These are phyloP conservation scores for Penicillium herquei DNA, from an alignment of 495 filamentous ascomycete genomes.

Conservation along the genomic window DNA sequence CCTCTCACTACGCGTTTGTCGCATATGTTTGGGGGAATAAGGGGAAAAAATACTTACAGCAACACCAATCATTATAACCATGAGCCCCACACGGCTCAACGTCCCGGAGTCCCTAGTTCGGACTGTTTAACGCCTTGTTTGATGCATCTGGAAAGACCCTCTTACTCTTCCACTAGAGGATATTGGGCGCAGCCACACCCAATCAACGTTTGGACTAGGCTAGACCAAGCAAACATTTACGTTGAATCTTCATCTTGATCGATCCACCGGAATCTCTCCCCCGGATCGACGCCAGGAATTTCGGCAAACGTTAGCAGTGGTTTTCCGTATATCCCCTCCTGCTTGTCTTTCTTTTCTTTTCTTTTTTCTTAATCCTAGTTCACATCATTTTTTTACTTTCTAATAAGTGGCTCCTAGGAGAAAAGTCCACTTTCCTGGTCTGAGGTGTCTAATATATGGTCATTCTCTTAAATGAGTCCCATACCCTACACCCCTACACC, in stretches of 20 bases:
- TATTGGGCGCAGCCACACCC: conserved; percentile 18
- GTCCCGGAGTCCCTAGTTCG: conserved; percentile 17
- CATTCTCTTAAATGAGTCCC: too few species aligned
- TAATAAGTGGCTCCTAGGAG: not conserved
- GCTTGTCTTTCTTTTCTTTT: not conserved
- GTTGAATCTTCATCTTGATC: conserved; percentile 17
- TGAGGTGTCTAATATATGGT: too few species aligned
- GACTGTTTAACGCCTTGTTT: conserved; percentile 21
- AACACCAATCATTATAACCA: conserved; percentile 1
- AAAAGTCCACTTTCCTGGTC: too few species aligned
- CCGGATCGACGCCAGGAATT: conserved; percentile 22
- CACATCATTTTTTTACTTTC: not conserved
- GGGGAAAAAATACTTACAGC: not conserved
- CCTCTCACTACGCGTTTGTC: conserved; percentile 2
- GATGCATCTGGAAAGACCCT: conserved; percentile 7
- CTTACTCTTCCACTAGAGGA: not conserved
- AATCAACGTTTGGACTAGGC: conserved; percentile 21
- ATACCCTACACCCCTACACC: too few species aligned
- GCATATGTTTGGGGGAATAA: not conserved
- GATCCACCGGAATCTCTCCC: conserved; percentile 10
- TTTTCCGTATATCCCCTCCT: conserved; percentile 5
- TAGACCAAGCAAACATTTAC: conserved; percentile 24
- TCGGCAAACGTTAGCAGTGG: conserved; percentile 27
- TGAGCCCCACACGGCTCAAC: conserved; percentile 9
- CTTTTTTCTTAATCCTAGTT: not conserved